These are phyloP conservation scores for Chiua virens DNA, from an alignment of 768 basidiomycete species.

Conservation along the genomic window DNA sequence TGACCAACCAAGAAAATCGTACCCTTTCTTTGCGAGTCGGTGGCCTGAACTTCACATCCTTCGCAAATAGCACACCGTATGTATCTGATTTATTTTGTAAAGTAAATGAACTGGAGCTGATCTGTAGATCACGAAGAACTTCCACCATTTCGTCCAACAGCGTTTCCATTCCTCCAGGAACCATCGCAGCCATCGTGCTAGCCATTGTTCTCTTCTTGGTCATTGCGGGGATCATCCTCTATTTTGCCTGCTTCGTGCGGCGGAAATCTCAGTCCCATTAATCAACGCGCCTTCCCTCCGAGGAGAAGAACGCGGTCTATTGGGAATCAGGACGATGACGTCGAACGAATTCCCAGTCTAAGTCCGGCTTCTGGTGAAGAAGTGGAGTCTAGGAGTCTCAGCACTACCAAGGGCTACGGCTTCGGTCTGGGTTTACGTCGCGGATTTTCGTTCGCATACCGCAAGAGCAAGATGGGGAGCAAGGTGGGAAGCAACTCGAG, in stretches of 20 bases:
- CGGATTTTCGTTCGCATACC: constrained; percentile 23
- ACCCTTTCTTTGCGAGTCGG: constrained; percentile 49
- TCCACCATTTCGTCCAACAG: constrained; percentile 14
- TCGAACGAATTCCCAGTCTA: constrained; percentile 8
- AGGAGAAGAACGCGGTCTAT: neutral
- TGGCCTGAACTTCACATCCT: constrained; percentile 50
- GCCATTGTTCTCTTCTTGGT: constrained; percentile 55
- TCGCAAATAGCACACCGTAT: constrained; percentile 35
- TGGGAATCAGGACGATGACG: constrained; percentile 3
- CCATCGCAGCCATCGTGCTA: constrained; percentile 65
- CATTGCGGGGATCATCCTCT: constrained; percentile 40
- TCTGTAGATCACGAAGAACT: constrained; percentile 11
- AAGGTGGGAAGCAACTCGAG: constrained; percentile 23
- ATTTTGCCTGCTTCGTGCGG: constrained; percentile 48
- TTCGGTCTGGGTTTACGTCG: constrained; percentile 33
- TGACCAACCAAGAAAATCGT: constrained; percentile 57
- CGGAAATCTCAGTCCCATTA: constrained; percentile 41
- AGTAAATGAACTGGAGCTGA: neutral
- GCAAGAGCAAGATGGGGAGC: no score
- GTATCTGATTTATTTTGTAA: neutral
- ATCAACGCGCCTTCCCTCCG: neutral
- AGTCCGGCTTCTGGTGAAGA: constrained; percentile 21
- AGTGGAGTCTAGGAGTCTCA: constrained; percentile 26
- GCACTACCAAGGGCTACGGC: constrained; percentile 34
- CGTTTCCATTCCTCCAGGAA: constrained; percentile 45